Evolutionary conservation across 345 rosid species (phyloP).

Genomic region (Leavenworthia alabamica): DNA sequence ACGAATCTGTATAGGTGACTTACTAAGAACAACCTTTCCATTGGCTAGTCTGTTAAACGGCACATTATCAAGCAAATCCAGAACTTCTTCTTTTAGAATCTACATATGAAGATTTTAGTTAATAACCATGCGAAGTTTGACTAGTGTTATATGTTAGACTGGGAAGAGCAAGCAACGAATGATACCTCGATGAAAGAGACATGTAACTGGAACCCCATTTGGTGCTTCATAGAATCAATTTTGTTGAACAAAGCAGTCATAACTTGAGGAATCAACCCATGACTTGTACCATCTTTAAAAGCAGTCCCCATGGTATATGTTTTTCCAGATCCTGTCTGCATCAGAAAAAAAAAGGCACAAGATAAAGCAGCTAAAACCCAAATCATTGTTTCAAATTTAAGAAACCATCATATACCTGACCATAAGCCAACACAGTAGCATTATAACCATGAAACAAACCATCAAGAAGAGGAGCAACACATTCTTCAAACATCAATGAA

Average conservation of each 20-base stretch:
- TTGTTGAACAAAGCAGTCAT: constrained; percentile 60
- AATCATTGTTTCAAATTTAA: neutral
- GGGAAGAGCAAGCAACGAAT: neutral
- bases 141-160: neutral
- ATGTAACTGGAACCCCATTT: constrained; percentile 57
- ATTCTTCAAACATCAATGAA: constrained; percentile 59
- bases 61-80: constrained; percentile 62
- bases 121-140: constrained; percentile 5
- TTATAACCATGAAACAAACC: constrained; percentile 78
- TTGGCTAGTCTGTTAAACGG: constrained; percentile 42
- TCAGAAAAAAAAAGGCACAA: neutral
- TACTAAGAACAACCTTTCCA: constrained; percentile 58
- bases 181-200: constrained; percentile 85
- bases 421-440: constrained; percentile 84
- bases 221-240: constrained; percentile 49
- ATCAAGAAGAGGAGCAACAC: constrained; percentile 64
- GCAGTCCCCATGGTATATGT: constrained; percentile 90
- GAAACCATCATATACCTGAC: constrained; percentile 49
- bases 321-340: constrained; percentile 88
- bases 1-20: constrained; percentile 67
- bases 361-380: neutral
- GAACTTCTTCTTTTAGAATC: constrained; percentile 85
- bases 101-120: constrained; percentile 32
- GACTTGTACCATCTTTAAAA: constrained; percentile 45
- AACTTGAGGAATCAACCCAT: constrained; percentile 70